Conservation (phyloP, 768 basidiomycete species). For the Suillus weaverae region DNA sequence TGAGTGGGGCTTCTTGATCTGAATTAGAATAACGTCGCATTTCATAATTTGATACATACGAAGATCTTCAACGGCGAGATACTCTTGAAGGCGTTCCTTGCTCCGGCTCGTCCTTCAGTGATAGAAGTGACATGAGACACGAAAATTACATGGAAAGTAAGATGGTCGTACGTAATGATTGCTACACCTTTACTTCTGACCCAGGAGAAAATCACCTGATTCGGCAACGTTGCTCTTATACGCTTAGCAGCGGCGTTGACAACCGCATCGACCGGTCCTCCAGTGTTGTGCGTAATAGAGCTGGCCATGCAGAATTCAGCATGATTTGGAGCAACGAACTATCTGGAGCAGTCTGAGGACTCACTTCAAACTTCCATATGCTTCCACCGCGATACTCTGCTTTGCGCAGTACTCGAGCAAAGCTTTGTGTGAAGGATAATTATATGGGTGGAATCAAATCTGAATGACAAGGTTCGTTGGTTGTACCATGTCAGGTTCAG, state of each 20-base stretch:
- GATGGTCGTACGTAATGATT: constrained; percentile 55
- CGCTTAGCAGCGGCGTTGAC: constrained; percentile 53
- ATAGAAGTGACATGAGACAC: constrained; percentile 5
- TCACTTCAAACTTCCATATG: constrained; percentile 63
- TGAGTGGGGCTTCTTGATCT: constrained; percentile 45
- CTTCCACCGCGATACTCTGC: constrained; percentile 63
- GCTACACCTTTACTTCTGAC: constrained; percentile 64
- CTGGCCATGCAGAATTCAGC: constrained; percentile 26
- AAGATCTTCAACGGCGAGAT: constrained; percentile 64
- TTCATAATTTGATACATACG: constrained; percentile 29
- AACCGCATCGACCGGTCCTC: constrained; percentile 63
- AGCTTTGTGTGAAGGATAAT: constrained; percentile 59
- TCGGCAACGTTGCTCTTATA: constrained; percentile 52
- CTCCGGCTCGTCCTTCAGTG: constrained; percentile 55
- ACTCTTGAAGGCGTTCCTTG: constrained; percentile 62
- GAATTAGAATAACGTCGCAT: neutral
- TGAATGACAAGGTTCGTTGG: constrained; percentile 22
- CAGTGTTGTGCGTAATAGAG: constrained; percentile 58
- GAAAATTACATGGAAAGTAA: neutral
- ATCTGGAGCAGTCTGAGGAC: constrained; percentile 35
- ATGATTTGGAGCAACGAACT: constrained; percentile 12
- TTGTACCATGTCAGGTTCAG: neutral
- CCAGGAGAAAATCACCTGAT: constrained; percentile 73
- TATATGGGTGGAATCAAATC: constrained; percentile 73
- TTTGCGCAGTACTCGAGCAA: constrained; percentile 54